Base-by-base conservation (phyloP, 169 alveolate genomes). In the Haemoproteus tartakovskyi region DNA sequence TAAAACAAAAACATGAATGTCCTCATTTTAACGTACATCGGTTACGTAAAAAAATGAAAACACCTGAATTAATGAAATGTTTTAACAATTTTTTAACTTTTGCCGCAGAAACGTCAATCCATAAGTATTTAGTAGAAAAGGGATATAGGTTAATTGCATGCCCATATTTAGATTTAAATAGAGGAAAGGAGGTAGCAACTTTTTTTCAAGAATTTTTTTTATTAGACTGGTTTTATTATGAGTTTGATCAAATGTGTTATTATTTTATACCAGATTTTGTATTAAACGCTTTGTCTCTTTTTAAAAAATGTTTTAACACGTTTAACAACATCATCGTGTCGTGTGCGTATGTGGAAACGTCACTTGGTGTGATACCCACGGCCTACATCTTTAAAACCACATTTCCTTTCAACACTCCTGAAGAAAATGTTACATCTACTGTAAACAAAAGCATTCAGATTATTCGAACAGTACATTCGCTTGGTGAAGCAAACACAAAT, bases 171-270 rank as follows among this genome's bases (percentile, higher is more conserved):
- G 60, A 67, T 36, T 18, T 8, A 29, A 38, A 67, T 54, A 22
- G 52, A 12, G 82, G 82, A 19, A 14, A 38, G 16, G 54, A 22
- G 43, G 70, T 67, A 2, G 64, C 64, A 1, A 59, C 40, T 12
- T 67, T 67, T 60, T 67, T 67, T 33, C 51, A 27, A 12, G 54
- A 67, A 33, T 54, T 67, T 54, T 22, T 54, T 33, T 57, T 67
- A 54, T 18, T 67, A 27, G 82, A 67, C 6, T 67, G 82, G 82
- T 16, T 57, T 22, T 52, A 40, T 40, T 40, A 45, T 40, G 48
- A 38, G 41, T n/a, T 6, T 16, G 82, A 67, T 67, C 51, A 67
- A 52, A 57, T 70, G 8, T 67, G 82, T 24, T 67, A 67, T 60
- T 67, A 40, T 47, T 67, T 54, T 36, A 24, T 56, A 27, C 54